Evolutionary conservation across 352 stramenopile species (phyloP), one percentile per base, ranked within the genome.

Genomic region (Phytophthora ohioensis): DNA sequence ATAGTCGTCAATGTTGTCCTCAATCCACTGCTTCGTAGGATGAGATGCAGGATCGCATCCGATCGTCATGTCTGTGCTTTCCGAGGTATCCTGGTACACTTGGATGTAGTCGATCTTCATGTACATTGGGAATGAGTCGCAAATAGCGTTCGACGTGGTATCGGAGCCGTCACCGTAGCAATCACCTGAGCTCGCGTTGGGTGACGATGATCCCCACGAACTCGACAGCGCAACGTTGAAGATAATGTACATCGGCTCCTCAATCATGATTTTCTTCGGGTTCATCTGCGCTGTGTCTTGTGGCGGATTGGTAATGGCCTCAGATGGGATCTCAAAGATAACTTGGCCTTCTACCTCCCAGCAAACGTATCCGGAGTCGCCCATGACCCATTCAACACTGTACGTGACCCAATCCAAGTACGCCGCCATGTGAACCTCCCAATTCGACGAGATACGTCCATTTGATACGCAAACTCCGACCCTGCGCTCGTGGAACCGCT

Each of bases 161-260:
- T 49, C 31, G 27, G 53, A 70, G 12, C 78, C 80, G 30, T 91
- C 79, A 4, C 85, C 81, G n/a, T 83, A 83, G 32, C 81, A 93
- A n/a, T 62, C 45, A 34, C 15, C 68, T 65, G 10, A 60, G 5
- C 79, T 71, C 1, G 72, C 53, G 48, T 91, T 91, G 0, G 81
- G 80, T 3, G 84, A 84, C 11, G 58, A 79, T 1, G 80, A 67
- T 42, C 79, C 93, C 95, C 95, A 98, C 36, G 91, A 85, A 21
- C 76, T 82, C 21, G 89, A 97, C 10, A 98, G 76, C 6, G 93
- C 93, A 7, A 97, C 97, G 81, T 98, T 99, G 51, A 98, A 76
- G 32, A 98, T 88, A 35, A 98, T 59, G 61, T 95, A 98, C 82
- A 96, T 97, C 0, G 94, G 94, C 62, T 98, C 96, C 42, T 94